Evolutionary conservation across 306 rosid species (phyloP), one percentile per base, ranked within the genome.

Genomic region (Geum urbanum): DNA sequence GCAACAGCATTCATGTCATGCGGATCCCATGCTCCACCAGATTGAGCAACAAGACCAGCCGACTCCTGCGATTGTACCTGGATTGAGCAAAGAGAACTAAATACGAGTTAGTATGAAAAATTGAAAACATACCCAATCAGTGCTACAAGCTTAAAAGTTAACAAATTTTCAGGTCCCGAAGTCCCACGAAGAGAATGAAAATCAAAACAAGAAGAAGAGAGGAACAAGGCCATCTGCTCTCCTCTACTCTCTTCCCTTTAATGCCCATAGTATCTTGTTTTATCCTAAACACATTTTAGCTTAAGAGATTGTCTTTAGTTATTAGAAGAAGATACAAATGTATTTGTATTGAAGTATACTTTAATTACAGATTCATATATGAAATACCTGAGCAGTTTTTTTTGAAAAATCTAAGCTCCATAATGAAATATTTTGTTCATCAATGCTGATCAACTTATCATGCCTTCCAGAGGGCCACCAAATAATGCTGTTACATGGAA

Each of bases 21-120:
- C 4, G 98, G 98, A 86, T 94, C 97, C 97, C 98, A 94, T 71
- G 96, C 91, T 50, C 98, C 97, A 83, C 95, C 98, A 79, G 94
- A 85, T 67, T 80, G 83, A 85, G 98, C 80, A 89, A 32, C 74
- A 81, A 87, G 77, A 56, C 96, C 96, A 63, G 89, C 92, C 16
- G 99, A 91, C 77, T 88, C 92, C 80, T 88, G 86, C 0, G 96
- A 88, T 82, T 94, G 97, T 60, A 87, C 88, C 99, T 94, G 79
- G 57, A 70, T 69, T 45, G 67, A 32, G 45, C 61, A 32, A 78
- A 35, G 67, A 50, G 66, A 41, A 43, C 71, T 57, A 74, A 76
- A 74, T 63, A 59, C 75, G 71, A 80, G 76, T 77, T 80, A 72
- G 45, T 63, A 57, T 10, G 14, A 49, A 7, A 64, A 14, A 35